A percentile compares a stretch with the other conserved stretches of the same genome.
phyloP scores from a whole-genome alignment of 2,329 filamentous ascomycete species.

The Samsoniella hepiali region DNA sequence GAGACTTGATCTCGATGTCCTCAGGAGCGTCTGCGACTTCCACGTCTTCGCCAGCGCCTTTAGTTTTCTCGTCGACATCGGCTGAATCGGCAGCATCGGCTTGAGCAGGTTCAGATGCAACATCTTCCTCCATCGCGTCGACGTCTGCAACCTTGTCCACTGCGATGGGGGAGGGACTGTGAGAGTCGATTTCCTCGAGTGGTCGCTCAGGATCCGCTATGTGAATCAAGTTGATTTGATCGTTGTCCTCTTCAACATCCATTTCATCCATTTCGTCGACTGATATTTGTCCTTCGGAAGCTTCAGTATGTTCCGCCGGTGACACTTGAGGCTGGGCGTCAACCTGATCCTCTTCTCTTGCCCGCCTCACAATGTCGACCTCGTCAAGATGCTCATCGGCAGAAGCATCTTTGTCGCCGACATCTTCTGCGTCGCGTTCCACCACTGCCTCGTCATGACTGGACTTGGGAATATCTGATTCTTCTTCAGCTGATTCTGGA shows the following conservation, averaged over 20 bases:
- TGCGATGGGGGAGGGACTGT: neutral
- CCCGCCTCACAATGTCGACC: neutral
- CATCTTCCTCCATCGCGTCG: neutral
- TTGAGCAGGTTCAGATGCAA: neutral
- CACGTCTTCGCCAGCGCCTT: neutral
- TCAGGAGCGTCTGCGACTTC: conserved; percentile 1
- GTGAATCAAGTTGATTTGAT: neutral
- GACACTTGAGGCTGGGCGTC: no score
- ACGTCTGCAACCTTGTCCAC: neutral
- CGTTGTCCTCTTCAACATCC: conserved; percentile 9
- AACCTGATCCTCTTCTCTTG: neutral
- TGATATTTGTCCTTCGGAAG: neutral
- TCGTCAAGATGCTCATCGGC: conserved; percentile 10
- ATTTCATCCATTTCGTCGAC: conserved; percentile 13
- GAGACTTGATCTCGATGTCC: conserved; percentile 1
- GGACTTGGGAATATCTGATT: neutral
- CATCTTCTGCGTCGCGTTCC: neutral
- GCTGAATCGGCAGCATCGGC: neutral
- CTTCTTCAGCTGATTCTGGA: neutral
- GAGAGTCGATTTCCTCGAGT: neutral
- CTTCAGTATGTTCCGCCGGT: neutral
- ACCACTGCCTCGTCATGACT: neutral
- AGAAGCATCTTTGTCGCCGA: neutral
- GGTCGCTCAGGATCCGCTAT: neutral
- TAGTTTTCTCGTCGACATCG: neutral